These are phyloP conservation scores for Buddleja alternifolia DNA, from an alignment of 257 asterid genomes.

Conservation along the genomic window DNA sequence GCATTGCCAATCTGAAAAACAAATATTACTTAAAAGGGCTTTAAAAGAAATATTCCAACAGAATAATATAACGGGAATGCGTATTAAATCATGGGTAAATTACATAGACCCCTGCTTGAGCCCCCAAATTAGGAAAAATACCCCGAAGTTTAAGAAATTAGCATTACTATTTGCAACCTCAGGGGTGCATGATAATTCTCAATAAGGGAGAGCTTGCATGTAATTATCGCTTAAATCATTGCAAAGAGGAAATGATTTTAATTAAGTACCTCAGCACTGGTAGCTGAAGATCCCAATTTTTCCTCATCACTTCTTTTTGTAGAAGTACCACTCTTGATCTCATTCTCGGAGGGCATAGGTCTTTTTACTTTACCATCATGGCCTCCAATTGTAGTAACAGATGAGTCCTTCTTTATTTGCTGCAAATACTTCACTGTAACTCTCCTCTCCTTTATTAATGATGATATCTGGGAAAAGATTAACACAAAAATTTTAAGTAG, in stretches of 20 bases:
- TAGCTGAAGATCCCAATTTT: constrained; percentile 31
- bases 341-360: constrained; percentile 21
- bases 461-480: constrained; percentile 41
- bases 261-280: constrained; percentile 36
- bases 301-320: constrained; percentile 29
- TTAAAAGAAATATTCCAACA: neutral
- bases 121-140: too few relatives aligned
- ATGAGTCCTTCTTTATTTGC: constrained; percentile 35
- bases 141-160: too few relatives aligned
- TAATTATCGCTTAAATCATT: neutral
- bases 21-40: neutral
- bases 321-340: constrained; percentile 27
- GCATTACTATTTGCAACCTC: too few relatives aligned
- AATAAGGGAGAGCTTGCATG: too few relatives aligned
- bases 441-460: constrained; percentile 50
- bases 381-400: constrained; percentile 30
- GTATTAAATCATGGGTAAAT: too few relatives aligned
- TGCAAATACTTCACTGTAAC: constrained; percentile 33
- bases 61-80: neutral
- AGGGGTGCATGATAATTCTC: too few relatives aligned
- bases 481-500: neutral
- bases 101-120: too few relatives aligned
- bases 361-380: constrained; percentile 37
- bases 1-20: constrained; percentile 29
- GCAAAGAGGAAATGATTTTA: neutral